Conservation (phyloP, 1,284 basidiomycete genomes). For the Ceratobasidium theobromae region DNA sequence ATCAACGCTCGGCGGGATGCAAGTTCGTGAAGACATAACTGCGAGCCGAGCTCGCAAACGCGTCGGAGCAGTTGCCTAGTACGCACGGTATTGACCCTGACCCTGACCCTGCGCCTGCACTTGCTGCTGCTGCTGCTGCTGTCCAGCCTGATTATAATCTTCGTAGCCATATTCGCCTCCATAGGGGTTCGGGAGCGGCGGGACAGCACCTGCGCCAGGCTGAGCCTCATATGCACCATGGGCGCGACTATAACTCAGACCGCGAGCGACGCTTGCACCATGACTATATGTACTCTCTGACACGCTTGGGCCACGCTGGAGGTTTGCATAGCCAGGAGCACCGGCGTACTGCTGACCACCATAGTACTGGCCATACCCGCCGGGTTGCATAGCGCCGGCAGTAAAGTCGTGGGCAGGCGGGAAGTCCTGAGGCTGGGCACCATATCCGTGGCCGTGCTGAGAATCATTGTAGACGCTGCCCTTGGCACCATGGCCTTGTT, state of each 20-base stretch:
- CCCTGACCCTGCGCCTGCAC: neutral
- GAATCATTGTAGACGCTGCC: conserved; percentile 37
- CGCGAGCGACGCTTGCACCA: conserved; percentile 11
- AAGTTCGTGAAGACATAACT: conserved; percentile 16
- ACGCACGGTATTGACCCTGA: conserved; percentile 21
- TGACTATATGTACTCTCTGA: conserved; percentile 26
- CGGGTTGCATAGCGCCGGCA: conserved; percentile 53
- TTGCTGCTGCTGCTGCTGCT: too few relatives aligned
- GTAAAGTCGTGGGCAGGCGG: conserved; percentile 82
- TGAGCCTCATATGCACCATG: conserved; percentile 18
- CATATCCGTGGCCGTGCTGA: conserved; percentile 39
- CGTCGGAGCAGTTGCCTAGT: neutral
- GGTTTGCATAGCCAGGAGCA: conserved; percentile 75
- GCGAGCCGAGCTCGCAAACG: neutral
- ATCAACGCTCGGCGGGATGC: conserved; percentile 19
- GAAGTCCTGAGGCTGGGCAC: conserved; percentile 44
- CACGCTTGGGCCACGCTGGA: conserved; percentile 56
- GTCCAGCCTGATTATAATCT: neutral
- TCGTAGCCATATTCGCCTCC: conserved; percentile 26
- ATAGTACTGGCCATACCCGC: conserved; percentile 31
- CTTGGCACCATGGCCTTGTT: conserved; percentile 40
- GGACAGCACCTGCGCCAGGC: conserved; percentile 14
- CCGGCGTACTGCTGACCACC: conserved; percentile 47
- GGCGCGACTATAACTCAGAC: conserved; percentile 23
- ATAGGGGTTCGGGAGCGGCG: conserved; percentile 8